Percentiles rank a stretch among this genome's conserved stretches.
These are phyloP conservation scores for Melampsora americana DNA, from an alignment of 1,284 basidiomycete species.

Conservation along the genomic window DNA sequence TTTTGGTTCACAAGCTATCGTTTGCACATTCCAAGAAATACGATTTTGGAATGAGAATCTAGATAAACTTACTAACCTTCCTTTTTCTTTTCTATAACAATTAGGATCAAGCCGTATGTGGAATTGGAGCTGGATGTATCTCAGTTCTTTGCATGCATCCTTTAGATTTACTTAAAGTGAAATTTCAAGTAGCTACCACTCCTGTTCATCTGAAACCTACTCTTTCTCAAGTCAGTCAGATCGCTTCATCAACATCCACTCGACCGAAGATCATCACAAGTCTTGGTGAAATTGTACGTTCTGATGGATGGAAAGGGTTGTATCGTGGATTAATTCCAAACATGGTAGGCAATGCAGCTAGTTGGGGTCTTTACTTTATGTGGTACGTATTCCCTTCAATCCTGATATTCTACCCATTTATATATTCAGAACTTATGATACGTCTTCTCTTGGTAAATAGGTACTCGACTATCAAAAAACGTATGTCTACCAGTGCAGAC, in stretches of 20 bases:
- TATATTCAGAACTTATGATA: neutral
- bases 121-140: conserved; percentile 85
- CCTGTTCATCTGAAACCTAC: conserved; percentile 48
- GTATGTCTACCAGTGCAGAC: conserved; percentile 59
- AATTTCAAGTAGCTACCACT: conserved; percentile 82
- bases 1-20: conserved; percentile 27
- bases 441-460: conserved; percentile 56
- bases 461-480: conserved; percentile 90
- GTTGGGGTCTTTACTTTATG: conserved; percentile 96
- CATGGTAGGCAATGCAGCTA: conserved; percentile 90
- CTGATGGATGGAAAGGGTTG: conserved; percentile 77
- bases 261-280: conserved; percentile 61
- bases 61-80: neutral
- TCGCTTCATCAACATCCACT: conserved; percentile 21
- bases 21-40: neutral
- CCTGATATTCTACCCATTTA: neutral
- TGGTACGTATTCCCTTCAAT: conserved; percentile 65
- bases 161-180: conserved; percentile 91
- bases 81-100: neutral
- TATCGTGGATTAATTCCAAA: conserved; percentile 90
- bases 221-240: conserved; percentile 3
- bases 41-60: neutral
- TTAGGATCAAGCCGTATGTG: conserved; percentile 85
- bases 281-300: conserved; percentile 68
- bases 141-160: conserved; percentile 97